Evolutionary conservation across 208 protist species (phyloP).

Genomic region (Blechomonas ayalai): DNA sequence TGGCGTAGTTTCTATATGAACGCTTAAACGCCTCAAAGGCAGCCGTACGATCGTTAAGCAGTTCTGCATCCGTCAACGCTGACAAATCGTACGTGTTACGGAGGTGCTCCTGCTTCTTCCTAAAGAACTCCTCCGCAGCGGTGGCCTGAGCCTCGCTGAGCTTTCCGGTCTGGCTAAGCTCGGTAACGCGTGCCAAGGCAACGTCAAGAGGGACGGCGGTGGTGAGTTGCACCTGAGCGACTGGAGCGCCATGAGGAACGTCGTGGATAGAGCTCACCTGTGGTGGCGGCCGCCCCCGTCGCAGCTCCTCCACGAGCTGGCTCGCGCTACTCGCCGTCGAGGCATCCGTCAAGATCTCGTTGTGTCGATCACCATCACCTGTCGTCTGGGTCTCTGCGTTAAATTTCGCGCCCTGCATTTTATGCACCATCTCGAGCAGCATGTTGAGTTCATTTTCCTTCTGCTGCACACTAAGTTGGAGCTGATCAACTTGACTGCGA

Average conservation of each 20-base stretch:
- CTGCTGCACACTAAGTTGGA: constrained; percentile 79
- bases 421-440: constrained; percentile 81
- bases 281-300: background rate
- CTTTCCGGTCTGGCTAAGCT: constrained; percentile 18
- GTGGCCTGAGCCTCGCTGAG: constrained; percentile 28
- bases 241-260: background rate
- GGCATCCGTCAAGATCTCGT: background rate
- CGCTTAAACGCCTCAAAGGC: constrained; percentile 85
- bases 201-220: background rate
- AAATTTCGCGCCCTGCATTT: constrained; percentile 26
- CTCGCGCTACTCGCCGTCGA: constrained; percentile 1
- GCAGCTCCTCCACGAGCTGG: background rate
- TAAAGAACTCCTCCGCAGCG: constrained; percentile 40
- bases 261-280: background rate
- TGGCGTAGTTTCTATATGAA: constrained; percentile 65
- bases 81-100: constrained; percentile 31
- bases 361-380: background rate
- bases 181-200: constrained; percentile 13
- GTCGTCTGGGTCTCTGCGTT: constrained; percentile 47
- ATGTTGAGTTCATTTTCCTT: constrained; percentile 91
- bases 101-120: constrained; percentile 32
- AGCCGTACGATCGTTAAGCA: constrained; percentile 67
- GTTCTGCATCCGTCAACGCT: constrained; percentile 59
- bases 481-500: constrained; percentile 35
- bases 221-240: background rate